These are phyloP conservation scores for Boletus smithii DNA, from an alignment of 1,284 basidiomycete genomes.

Conservation along the genomic window DNA sequence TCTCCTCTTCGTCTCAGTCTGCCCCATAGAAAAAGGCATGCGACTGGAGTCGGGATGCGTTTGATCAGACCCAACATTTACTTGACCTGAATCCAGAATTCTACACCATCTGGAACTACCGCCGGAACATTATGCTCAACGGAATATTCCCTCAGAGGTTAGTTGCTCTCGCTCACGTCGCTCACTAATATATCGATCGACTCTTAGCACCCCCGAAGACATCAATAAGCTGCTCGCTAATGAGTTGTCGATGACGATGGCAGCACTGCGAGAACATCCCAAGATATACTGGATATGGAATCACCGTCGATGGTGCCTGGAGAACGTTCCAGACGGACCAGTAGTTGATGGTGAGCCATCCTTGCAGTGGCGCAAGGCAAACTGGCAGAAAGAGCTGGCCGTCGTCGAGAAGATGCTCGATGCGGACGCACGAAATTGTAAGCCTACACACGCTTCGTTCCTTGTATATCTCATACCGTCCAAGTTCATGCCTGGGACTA, in stretches of 20 bases:
- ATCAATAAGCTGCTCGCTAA: constrained; percentile 62
- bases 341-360: constrained; percentile 39
- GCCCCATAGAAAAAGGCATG: constrained; percentile 57
- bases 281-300: constrained; percentile 99
- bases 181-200: constrained; percentile 6
- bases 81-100: constrained; percentile 85
- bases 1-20: constrained; percentile 1
- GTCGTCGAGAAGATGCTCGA: constrained; percentile 90
- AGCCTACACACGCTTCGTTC: constrained; percentile 29
- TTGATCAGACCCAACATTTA: constrained; percentile 72
- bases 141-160: constrained; percentile 71
- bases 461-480: not conserved
- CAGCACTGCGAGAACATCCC: constrained; percentile 77
- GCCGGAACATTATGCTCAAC: constrained; percentile 72
- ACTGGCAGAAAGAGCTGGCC: constrained; percentile 81
- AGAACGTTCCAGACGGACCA: constrained; percentile 75
- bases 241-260: constrained; percentile 80
- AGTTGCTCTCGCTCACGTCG: not conserved
- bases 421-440: constrained; percentile 87
- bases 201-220: constrained; percentile 55
- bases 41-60: constrained; percentile 67
- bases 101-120: constrained; percentile 92
- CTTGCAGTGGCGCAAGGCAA: constrained; percentile 65
- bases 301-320: constrained; percentile 90
- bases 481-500: constrained; percentile 93